Evolutionary conservation across 2,329 filamentous ascomycete species (phyloP), one percentile per base, ranked within the genome.

Genomic region (Trichoderma koningiopsis): DNA sequence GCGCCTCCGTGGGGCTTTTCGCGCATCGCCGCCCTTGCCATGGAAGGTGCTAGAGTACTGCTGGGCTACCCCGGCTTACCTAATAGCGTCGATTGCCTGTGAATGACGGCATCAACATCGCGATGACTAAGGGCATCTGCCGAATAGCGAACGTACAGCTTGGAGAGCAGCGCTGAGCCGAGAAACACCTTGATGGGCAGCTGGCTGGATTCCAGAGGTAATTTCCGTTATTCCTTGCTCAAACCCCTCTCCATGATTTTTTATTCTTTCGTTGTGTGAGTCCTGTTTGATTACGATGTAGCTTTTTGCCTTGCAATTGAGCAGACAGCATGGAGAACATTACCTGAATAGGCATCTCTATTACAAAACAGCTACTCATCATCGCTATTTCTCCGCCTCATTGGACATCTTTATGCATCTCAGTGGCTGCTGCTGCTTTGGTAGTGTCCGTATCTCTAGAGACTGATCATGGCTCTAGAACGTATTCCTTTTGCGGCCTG

Each of bases 21-120:
- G 43, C 29, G 69, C 64, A 70, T 68, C 64, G 63, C 68, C 57
- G 63, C 60, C 37, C 19, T 56, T 63, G 61, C 69, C 64, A 69
- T 77, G 73, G 76, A 77, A 77, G 72, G 75, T 77, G 74, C 76
- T 77, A 76, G 76, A 77, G 67, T 64, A 27, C 68, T 77, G 74
- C 76, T 77, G 76, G 76, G 76, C 64, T 65, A 29, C 68, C 71
- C 67, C 69, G 55, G 68, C 69, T 64, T 70, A 70, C 33, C 24
- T 56, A 71, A 55, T 49, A 16, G n/a, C 4, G 29, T 61, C 60
- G 68, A 71, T 60, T 63, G 66, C 58, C 49, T 47, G 37, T 31
- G 60, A 11, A 60, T 31, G 33, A 35, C 53, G 55, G 63, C 53
- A 66, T 31, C n/a, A 14, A 24, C 19, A 62, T 43, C 19, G 14